Conservation (phyloP, 306 rosid species). For the Sophora flavescens region DNA sequence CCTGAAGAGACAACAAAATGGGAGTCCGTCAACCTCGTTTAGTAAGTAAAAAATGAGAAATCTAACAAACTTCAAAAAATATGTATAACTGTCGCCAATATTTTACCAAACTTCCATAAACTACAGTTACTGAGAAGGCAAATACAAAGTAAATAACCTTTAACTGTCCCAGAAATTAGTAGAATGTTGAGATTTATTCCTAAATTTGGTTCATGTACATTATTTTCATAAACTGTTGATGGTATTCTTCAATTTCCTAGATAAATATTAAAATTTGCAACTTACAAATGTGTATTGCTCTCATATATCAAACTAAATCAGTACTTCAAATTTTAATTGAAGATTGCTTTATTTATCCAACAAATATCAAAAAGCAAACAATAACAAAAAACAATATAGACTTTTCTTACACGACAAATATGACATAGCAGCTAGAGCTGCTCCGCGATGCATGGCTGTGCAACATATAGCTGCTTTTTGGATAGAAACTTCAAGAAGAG, state of each 20-base stretch:
- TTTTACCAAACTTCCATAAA: constrained; percentile 13
- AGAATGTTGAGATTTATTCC: constrained; percentile 21
- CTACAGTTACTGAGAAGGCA: constrained; percentile 13
- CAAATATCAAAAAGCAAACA: not conserved
- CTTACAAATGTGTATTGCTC: constrained; percentile 16
- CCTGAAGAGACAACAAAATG: constrained; percentile 58
- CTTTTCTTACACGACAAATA: constrained; percentile 85
- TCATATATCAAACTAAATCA: constrained; percentile 22
- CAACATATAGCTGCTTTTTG: constrained; percentile 96
- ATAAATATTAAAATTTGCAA: constrained; percentile 10
- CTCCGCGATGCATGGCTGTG: constrained; percentile 99
- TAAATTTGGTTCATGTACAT: constrained; percentile 26
- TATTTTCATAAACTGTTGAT: constrained; percentile 7
- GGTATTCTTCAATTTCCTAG: constrained; percentile 16
- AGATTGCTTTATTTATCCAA: constrained; percentile 24
- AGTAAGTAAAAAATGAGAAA: constrained; percentile 22
- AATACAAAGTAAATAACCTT: constrained; percentile 12
- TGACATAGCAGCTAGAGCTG: constrained; percentile 97
- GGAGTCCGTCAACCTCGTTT: constrained; percentile 35
- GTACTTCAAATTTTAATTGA: constrained; percentile 11
- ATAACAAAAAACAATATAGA: constrained; percentile 9
- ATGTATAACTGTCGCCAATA: not conserved
- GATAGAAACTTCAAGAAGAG: constrained; percentile 87
- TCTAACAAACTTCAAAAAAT: not conserved
- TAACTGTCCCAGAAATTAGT: constrained; percentile 2